phyloP scores from a whole-genome alignment of 805 yeast species.

The Starmerella riodocensis region DNA sequence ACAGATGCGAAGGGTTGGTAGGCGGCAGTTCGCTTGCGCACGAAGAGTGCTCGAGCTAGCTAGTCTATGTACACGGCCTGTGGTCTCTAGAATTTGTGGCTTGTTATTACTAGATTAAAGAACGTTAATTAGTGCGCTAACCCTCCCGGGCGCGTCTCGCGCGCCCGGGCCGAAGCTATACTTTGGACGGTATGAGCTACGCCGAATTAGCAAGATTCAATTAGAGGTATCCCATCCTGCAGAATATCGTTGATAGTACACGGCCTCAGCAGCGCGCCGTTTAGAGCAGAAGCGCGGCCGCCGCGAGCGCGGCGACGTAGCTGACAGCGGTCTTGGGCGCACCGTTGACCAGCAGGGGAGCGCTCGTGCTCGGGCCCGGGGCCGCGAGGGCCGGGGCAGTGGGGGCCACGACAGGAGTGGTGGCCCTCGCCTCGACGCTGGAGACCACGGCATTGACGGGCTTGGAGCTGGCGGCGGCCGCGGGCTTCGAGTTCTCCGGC shows the following conservation, averaged over 20 bases:
- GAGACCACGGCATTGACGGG: not conserved
- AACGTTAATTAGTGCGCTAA: not conserved
- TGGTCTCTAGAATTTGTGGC: too few relatives aligned
- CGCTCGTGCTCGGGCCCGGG: not conserved
- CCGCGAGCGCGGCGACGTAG: slow-evolving; percentile 1
- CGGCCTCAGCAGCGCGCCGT: not conserved
- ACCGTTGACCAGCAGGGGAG: slow-evolving; percentile 9
- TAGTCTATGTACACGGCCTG: too few relatives aligned
- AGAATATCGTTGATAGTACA: not conserved
- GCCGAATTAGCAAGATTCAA: not conserved
- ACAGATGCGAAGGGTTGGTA: too few relatives aligned
- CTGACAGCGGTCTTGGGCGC: slow-evolving; percentile 2
- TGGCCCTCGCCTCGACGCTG: not conserved
- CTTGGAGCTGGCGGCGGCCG: slow-evolving; percentile 3
- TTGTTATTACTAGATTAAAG: not conserved
- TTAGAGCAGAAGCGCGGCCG: slow-evolving; percentile 3
- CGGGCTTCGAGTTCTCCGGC: not conserved
- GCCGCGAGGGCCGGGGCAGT: slow-evolving; percentile 9
- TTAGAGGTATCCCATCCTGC: not conserved
- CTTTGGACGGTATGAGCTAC: not conserved
- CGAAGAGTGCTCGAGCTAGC: too few relatives aligned
- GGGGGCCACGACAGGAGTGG: slow-evolving; percentile 24
- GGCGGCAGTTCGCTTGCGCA: too few relatives aligned
- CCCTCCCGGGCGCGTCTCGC: not conserved
- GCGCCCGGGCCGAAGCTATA: not conserved